Percentiles rank a stretch among this genome's conserved stretches.
These are phyloP conservation scores for Chernovozyma aurita DNA, from an alignment of 1,139 yeast species.

Conservation along the genomic window DNA sequence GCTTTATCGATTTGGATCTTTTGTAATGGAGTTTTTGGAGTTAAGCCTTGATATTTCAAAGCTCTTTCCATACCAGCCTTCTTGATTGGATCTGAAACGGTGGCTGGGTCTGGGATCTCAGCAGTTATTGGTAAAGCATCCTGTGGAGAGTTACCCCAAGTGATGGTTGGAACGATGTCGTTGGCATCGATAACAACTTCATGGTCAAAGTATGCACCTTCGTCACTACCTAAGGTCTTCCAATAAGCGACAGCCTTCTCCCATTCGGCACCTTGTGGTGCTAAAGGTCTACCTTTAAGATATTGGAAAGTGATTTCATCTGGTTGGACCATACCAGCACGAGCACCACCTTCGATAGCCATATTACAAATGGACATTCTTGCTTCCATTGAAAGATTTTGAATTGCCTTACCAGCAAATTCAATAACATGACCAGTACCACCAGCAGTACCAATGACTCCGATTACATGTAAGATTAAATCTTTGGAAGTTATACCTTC, in stretches of 20 bases:
- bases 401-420: slow-evolving; percentile 93
- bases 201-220: slow-evolving; percentile 82
- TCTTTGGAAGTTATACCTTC: slow-evolving; percentile 96
- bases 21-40: slow-evolving; percentile 73
- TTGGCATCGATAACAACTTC: slow-evolving; percentile 77
- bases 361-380: slow-evolving; percentile 99
- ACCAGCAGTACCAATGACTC: slow-evolving; percentile 98
- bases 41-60: slow-evolving; percentile 84
- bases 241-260: slow-evolving; percentile 90
- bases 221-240: slow-evolving; percentile 82
- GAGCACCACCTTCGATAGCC: slow-evolving; percentile 98
- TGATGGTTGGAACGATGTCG: slow-evolving; percentile 91
- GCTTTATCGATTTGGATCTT: slow-evolving; percentile 82
- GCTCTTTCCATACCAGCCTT: slow-evolving; percentile 89
- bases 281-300: slow-evolving; percentile 88
- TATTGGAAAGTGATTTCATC: slow-evolving; percentile 85
- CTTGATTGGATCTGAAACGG: slow-evolving; percentile 66
- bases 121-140: slow-evolving; percentile 95
- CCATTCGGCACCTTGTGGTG: slow-evolving; percentile 93
- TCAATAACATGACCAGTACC: slow-evolving; percentile 97
- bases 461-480: slow-evolving; percentile 88
- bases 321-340: slow-evolving; percentile 99
- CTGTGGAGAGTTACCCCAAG: slow-evolving; percentile 99
- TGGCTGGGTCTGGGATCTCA: slow-evolving; percentile 81
- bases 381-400: slow-evolving; percentile 91